phyloP scores from a whole-genome alignment of 768 basidiomycete species.

The Suillus discolor region DNA sequence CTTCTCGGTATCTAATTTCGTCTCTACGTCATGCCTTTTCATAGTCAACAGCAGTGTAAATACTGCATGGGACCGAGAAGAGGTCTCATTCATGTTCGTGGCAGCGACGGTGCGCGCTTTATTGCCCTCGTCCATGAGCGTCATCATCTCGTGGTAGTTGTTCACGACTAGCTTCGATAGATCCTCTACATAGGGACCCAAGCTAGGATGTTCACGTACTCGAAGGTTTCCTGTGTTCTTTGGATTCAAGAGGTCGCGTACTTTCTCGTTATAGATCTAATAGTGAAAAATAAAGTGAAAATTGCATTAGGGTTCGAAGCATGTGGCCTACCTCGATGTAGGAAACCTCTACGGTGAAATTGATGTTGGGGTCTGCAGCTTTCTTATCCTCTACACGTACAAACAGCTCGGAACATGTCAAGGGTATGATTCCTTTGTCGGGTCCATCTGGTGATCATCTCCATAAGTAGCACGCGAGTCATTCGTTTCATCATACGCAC shows the following conservation, averaged over 20 bases:
- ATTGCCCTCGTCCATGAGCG: constrained; percentile 99
- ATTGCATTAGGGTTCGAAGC: not conserved
- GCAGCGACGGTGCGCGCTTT: constrained; percentile 98
- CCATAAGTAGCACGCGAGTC: constrained; percentile 11
- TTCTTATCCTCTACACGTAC: constrained; percentile 72
- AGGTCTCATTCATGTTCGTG: constrained; percentile 99
- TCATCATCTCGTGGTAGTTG: constrained; percentile 97
- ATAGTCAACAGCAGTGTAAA: constrained; percentile 95
- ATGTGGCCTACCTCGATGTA: constrained; percentile 78
- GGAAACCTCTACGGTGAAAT: constrained; percentile 95
- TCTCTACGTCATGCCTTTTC: constrained; percentile 82
- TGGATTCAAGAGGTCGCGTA: constrained; percentile 95
- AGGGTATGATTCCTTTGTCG: constrained; percentile 97
- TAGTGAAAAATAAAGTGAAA: constrained; percentile 6
- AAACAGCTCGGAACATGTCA: constrained; percentile 94
- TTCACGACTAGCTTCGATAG: constrained; percentile 90
- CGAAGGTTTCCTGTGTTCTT: constrained; percentile 95
- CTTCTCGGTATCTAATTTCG: constrained; percentile 94
- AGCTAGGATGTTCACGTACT: constrained; percentile 94
- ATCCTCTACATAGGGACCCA: constrained; percentile 99
- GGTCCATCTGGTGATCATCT: constrained; percentile 63
- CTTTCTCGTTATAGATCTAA: constrained; percentile 97
- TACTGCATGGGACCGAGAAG: constrained; percentile 96
- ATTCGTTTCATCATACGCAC: constrained; percentile 49
- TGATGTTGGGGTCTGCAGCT: constrained; percentile 64